phyloP scores from a whole-genome alignment of 139 green algal species.

The Chlorokybus atmophyticus region DNA sequence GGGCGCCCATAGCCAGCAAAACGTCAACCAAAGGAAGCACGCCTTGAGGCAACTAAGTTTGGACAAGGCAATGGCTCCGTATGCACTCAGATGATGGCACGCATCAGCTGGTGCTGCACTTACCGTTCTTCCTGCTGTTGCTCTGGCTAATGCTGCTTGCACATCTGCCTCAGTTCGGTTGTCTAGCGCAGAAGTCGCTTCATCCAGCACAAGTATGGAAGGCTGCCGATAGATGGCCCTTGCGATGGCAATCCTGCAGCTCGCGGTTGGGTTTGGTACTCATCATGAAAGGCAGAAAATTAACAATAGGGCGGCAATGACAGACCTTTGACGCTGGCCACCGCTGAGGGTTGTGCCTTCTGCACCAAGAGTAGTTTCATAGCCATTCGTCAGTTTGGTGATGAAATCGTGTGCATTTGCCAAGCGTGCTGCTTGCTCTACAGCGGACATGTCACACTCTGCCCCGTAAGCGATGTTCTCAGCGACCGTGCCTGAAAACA shows the following conservation, averaged over 20 bases:
- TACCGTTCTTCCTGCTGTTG: too few species aligned
- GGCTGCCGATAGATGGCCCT: constrained; percentile 65
- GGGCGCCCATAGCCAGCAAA: too few species aligned
- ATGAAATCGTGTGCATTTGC: constrained; percentile 44
- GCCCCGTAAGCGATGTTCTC: constrained; percentile 71
- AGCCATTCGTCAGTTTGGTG: constrained; percentile 21
- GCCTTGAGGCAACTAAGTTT: too few species aligned
- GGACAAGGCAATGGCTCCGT: too few species aligned
- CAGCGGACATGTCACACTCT: constrained; percentile 20
- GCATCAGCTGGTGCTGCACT: too few species aligned
- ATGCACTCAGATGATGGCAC: too few species aligned
- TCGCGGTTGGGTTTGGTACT: too few species aligned
- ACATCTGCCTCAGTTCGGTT: constrained; percentile 24
- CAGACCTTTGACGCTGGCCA: constrained; percentile 32
- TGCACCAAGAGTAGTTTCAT: constrained; percentile 23
- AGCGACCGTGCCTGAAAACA: constrained; percentile 40
- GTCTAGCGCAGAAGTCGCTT: constrained; percentile 60
- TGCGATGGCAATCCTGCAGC: constrained; percentile 61
- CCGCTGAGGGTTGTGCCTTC: constrained; percentile 19
- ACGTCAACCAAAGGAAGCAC: too few species aligned
- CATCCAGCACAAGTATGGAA: constrained; percentile 58
- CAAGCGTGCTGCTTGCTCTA: constrained; percentile 21
- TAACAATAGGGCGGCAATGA: neutral
- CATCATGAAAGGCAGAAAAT: too few species aligned
- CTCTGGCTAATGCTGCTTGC: constrained; percentile 19